Conservation (phyloP, 441 rosid species). For the Euphorbia schlechtendalii region DNA sequence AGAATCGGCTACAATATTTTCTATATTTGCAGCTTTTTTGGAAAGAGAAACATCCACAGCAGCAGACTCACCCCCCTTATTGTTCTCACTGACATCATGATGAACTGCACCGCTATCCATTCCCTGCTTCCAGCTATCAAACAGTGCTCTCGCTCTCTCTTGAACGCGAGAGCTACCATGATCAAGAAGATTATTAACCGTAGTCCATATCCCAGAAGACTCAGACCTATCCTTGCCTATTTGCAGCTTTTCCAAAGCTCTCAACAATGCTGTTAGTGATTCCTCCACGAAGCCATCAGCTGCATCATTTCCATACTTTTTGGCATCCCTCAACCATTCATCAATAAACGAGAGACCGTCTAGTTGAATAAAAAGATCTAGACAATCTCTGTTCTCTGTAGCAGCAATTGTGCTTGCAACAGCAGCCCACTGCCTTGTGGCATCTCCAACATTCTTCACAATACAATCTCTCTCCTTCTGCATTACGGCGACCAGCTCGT, state of each 20-base stretch:
- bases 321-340: constrained; percentile 78
- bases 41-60: constrained; percentile 31
- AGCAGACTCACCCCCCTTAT: constrained; percentile 31
- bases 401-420: constrained; percentile 81
- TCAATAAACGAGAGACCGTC: constrained; percentile 72
- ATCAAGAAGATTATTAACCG: constrained; percentile 61
- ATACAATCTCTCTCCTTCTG: constrained; percentile 55
- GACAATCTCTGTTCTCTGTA: constrained; percentile 83
- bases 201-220: constrained; percentile 76
- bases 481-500: constrained; percentile 71
- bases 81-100: constrained; percentile 22
- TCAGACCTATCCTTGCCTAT: constrained; percentile 53
- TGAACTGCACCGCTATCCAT: constrained; percentile 27
- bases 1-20: constrained; percentile 34
- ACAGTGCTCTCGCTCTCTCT: constrained; percentile 64
- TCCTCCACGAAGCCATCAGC: constrained; percentile 59
- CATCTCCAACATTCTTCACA: constrained; percentile 65
- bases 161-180: constrained; percentile 57
- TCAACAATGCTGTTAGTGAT: constrained; percentile 59
- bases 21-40: constrained; percentile 29
- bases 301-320: constrained; percentile 35
- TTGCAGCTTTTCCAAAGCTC: constrained; percentile 70
- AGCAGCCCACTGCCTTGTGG: constrained; percentile 85
- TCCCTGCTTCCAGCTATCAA: constrained; percentile 54
- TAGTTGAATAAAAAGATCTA: constrained; percentile 77